phyloP scores from a whole-genome alignment of 169 alveolate genomes.

The Eimeria tenella region DNA sequence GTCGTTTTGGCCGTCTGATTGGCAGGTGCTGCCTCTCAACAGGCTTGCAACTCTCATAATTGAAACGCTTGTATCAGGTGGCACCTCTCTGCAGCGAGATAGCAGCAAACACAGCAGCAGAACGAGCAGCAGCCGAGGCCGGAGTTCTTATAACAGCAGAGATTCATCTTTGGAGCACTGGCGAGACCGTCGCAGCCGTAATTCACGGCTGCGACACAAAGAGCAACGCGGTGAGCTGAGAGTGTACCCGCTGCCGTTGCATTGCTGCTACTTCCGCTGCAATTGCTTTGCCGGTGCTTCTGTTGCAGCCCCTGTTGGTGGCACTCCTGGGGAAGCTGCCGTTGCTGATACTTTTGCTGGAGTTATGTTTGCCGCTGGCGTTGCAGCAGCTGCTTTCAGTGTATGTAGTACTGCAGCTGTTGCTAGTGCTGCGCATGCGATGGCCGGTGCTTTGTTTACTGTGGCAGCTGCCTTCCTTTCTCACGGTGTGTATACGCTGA shows the following conservation, averaged over 20 bases:
- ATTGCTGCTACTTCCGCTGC: background rate
- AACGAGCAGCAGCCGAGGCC: slow-evolving; percentile 78
- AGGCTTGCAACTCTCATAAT: slow-evolving; percentile 13
- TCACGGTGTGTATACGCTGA: no score
- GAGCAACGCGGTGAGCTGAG: background rate
- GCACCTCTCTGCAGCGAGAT: slow-evolving; percentile 3
- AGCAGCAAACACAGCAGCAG: slow-evolving; percentile 54
- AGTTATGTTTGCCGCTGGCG: background rate
- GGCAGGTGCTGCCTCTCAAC: slow-evolving; percentile 16
- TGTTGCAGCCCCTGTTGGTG: slow-evolving; percentile 28
- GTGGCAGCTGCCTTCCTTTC: background rate
- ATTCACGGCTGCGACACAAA: background rate
- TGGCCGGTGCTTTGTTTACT: background rate
- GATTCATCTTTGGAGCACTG: background rate
- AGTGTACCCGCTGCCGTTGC: background rate
- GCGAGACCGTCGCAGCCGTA: background rate
- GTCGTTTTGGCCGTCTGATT: background rate
- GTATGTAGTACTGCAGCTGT: background rate
- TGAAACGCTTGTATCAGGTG: background rate
- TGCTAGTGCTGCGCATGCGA: background rate
- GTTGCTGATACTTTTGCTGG: background rate
- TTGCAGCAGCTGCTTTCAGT: background rate
- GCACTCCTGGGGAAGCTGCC: background rate
- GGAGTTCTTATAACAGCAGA: slow-evolving; percentile 72
- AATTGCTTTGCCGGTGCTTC: background rate